Evolutionary conservation across 1,139 yeast genomes (phyloP), one percentile per base, ranked within the genome.

Genomic region (Lizanozyma gosingica): DNA sequence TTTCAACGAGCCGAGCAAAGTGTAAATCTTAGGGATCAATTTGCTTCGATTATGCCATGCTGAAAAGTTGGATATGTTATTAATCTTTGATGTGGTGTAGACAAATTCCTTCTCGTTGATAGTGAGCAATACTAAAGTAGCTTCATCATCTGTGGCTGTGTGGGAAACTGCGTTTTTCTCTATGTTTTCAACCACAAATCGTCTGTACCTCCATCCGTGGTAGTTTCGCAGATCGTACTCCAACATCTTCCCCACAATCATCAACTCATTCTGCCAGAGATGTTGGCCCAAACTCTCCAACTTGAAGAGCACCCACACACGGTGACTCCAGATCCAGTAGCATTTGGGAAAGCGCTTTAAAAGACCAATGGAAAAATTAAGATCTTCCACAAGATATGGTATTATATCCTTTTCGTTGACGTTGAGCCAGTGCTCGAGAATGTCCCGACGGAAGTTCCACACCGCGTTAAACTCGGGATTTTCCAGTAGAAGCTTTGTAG

Each of bases 301-400:
- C 44, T 70, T 65, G 41, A 73, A 68, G 35, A 92, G 62, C 40
- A 86, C 75, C 98, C 98, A 92, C 16, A 76, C 63, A 29, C 99
- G 71, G 57, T 92, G 97, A 53, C 83, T 84, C 97, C 97, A 92
- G 15, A 92, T 81, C 96, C 97, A 90, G 57, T 92, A 92, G 34
- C 90, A 85, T 57, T 92, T 92, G 2, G 99, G 98, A 48, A 63
- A 81, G 43, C 71, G 60, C 43, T 75, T 76, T 51, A 92, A 63
- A 48, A 79, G 73, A 1, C 61, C 59, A 65, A 83, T 68, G 1
- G 80, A 70, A 52, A 86, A 77, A 33, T 63, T 53, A 39, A 92
- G 65, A 50, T 92, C 98, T 2, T 65, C 59, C 4, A 66, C 67
- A 47, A 90, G 66, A 18, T 73, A 54, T 8, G 57, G 55, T 44